Base-by-base conservation (phyloP, 495 filamentous ascomycete species). In the Clohesyomyces aquaticus region DNA sequence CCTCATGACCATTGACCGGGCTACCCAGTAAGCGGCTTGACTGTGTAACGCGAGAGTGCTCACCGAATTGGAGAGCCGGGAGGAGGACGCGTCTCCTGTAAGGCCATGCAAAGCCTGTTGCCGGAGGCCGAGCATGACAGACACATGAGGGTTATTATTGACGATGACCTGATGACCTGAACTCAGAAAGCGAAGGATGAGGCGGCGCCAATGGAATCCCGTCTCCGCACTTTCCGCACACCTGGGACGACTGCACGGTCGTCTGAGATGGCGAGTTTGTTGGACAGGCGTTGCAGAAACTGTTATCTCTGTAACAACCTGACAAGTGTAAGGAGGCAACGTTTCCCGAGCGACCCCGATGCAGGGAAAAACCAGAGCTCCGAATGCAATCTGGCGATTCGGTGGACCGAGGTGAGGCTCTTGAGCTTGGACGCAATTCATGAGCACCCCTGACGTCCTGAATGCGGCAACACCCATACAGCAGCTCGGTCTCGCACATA, bases 201-300 rank as follows among this genome's bases (percentile, higher is more conserved):
- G 53, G 32, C 19, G 22, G 22, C 38, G 32, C 29, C 35, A 32
- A 18, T n/a, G 35, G 27, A 56, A n/a, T 6, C 16, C 27, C 6
- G 16, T 60, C 58, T 61, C 58, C 58, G 19, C 58, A 58, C 27
- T 43, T 28, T 61, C 58, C 58, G 29, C 6, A 52, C 48, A 35
- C 26, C 46, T 41, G 58, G 47, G 48, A 52, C 43, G 29, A 4
- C n/a, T 23, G 27, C 14, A 48, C 42, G 29, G 27, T 42, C 45
- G 38, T 42, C 47, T 35, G 58, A 26, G 58, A 38, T 38, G n/a
- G 41, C 8, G 2, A 27, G 42, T 29, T n/a, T n/a, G n/a, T n/a
- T n/a, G 23, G 25, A 23, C 42, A 22, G 22, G 41, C 25, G 55
- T 58, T 32, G 55, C 55, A 29, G 55, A 48, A 27, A 49, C n/a